These are phyloP conservation scores for Schizopora paradoxa DNA, from an alignment of 1,284 basidiomycete genomes.

Conservation along the genomic window DNA sequence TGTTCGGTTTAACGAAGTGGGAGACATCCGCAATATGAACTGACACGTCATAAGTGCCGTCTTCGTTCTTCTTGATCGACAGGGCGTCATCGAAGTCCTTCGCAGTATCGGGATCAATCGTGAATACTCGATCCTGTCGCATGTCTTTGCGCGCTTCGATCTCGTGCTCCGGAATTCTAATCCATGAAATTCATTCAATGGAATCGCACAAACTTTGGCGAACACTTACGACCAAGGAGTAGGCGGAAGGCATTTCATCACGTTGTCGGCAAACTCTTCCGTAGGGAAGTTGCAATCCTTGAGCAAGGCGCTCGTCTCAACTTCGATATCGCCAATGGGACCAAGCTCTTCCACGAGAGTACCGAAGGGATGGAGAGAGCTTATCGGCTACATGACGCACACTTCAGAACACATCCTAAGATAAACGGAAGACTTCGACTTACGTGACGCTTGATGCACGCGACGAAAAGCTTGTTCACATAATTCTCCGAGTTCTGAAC, in stretches of 20 bases:
- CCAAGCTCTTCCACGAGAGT: slow-evolving; percentile 97
- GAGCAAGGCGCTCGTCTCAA: slow-evolving; percentile 94
- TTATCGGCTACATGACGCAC: slow-evolving; percentile 59
- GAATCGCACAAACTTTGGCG: slow-evolving; percentile 3
- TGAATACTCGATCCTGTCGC: slow-evolving; percentile 82
- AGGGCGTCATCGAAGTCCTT: slow-evolving; percentile 95
- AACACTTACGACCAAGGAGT: slow-evolving; percentile 82
- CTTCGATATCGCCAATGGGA: slow-evolving; percentile 96
- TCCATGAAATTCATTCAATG: slow-evolving; percentile 4
- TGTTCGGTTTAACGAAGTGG: slow-evolving; percentile 94
- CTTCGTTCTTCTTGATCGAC: slow-evolving; percentile 82
- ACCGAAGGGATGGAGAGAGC: slow-evolving; percentile 97
- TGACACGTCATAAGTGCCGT: slow-evolving; percentile 87
- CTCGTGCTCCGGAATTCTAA: slow-evolving; percentile 87
- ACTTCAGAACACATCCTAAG: slow-evolving; percentile 16
- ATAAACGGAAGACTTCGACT: slow-evolving; percentile 27
- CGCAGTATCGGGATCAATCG: slow-evolving; percentile 86
- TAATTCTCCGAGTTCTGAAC: slow-evolving; percentile 92
- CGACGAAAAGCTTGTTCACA: slow-evolving; percentile 89
- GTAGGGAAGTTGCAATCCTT: slow-evolving; percentile 99
- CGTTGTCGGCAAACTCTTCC: slow-evolving; percentile 88
- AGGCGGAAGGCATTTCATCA: slow-evolving; percentile 94
- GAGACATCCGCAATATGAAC: slow-evolving; percentile 96
- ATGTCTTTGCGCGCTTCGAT: slow-evolving; percentile 84
- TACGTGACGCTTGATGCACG: slow-evolving; percentile 96